phyloP scores from a whole-genome alignment of 371 early-diverging fungal species.

The Syncephalis plumigaleata region DNA sequence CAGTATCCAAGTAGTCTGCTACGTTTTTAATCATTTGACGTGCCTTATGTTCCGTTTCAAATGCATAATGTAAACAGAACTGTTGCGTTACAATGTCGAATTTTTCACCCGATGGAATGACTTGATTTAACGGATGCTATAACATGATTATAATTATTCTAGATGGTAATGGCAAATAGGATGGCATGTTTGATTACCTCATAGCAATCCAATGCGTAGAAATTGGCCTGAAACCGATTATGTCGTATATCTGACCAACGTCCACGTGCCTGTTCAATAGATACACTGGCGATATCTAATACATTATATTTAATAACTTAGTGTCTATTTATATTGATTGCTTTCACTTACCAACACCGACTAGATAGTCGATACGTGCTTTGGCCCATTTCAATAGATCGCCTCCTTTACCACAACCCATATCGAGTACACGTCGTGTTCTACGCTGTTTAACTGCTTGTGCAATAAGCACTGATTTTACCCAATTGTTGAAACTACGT shows the following conservation, averaged over 20 bases:
- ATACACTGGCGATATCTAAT: conserved; percentile 90
- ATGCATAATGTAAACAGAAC: conserved; percentile 97
- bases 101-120: conserved; percentile 20
- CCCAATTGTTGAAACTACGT: conserved; percentile 93
- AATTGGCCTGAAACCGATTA: conserved; percentile 43
- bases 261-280: conserved; percentile 73
- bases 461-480: conserved; percentile 75
- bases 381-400: conserved; percentile 88
- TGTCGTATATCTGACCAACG: conserved; percentile 43
- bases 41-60: conserved; percentile 67
- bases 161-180: not conserved
- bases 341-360: conserved; percentile 42
- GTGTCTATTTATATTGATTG: not conserved
- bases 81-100: conserved; percentile 91
- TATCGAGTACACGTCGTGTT: conserved; percentile 53
- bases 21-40: conserved; percentile 76
- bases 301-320: too few relatives aligned
- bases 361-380: conserved; percentile 44
- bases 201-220: conserved; percentile 71
- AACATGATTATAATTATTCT: not conserved
- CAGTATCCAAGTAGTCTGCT: conserved; percentile 43
- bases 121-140: conserved; percentile 33
- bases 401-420: conserved; percentile 99
- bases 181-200: conserved; percentile 18
- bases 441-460: conserved; percentile 29